Conservation (phyloP, 441 rosid species). For the Euphorbia celastroides region DNA sequence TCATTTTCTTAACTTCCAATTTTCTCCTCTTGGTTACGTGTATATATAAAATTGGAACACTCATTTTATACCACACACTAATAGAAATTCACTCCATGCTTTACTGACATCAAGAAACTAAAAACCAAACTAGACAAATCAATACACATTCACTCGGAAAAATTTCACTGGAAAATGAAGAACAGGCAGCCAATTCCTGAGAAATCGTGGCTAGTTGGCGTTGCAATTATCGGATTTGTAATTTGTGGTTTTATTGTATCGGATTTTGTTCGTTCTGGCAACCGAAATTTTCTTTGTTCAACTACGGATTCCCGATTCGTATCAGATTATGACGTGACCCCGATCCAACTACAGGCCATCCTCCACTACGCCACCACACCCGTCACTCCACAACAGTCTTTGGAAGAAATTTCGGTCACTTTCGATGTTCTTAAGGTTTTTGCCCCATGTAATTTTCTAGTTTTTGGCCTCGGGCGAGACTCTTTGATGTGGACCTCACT, state of each 20-base stretch:
- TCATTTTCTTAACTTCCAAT: neutral
- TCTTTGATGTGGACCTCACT: constrained; percentile 87
- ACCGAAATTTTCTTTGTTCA: constrained; percentile 46
- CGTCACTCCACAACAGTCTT: constrained; percentile 59
- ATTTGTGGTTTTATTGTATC: constrained; percentile 41
- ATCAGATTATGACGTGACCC: constrained; percentile 41
- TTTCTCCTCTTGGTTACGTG: neutral
- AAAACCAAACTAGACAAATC: neutral
- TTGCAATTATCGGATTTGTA: constrained; percentile 40
- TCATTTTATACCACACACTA: neutral
- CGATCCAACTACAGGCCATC: constrained; percentile 68
- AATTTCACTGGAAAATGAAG: constrained; percentile 23
- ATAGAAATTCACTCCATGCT: neutral
- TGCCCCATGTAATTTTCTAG: constrained; percentile 75
- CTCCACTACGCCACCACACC: constrained; percentile 82
- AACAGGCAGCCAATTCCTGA: constrained; percentile 27
- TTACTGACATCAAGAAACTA: neutral
- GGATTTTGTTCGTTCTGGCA: constrained; percentile 32
- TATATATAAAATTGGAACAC: neutral
- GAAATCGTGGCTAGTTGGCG: constrained; percentile 31
- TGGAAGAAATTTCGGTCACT: constrained; percentile 51
- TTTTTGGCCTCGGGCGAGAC: constrained; percentile 83
- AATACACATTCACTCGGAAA: too few relatives aligned
- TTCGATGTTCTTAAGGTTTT: constrained; percentile 52
- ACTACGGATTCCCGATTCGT: constrained; percentile 20